Evolutionary conservation across 2,329 filamentous ascomycete genomes (phyloP).

Genomic region (Cyanodermella asteris): DNA sequence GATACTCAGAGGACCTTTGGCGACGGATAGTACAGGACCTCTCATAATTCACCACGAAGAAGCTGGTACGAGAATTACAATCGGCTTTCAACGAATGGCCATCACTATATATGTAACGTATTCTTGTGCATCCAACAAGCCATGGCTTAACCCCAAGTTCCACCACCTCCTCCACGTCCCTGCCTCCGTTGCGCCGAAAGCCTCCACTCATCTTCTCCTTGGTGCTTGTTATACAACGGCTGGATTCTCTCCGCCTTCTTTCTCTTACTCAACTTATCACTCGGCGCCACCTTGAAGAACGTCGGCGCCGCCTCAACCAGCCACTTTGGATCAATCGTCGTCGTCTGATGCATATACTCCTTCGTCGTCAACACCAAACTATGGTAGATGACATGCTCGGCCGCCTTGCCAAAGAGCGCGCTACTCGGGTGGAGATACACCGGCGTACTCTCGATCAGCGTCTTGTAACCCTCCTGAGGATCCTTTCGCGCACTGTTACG

Average conservation of each 20-base stretch:
- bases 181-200: constrained; percentile 69
- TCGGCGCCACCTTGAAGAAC: constrained; percentile 92
- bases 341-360: constrained; percentile 95
- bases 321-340: constrained; percentile 80
- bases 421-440: constrained; percentile 88
- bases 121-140: not conserved
- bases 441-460: constrained; percentile 79
- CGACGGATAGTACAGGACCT: no score
- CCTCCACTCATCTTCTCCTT: constrained; percentile 85
- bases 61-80: not conserved
- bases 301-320: constrained; percentile 92
- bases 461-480: constrained; percentile 92
- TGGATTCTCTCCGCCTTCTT: constrained; percentile 90
- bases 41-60: no score
- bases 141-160: constrained; percentile 59
- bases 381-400: constrained; percentile 92
- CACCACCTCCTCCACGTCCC: constrained; percentile 67
- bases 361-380: constrained; percentile 35
- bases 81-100: not conserved
- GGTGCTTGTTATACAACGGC: constrained; percentile 83
- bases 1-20: no score
- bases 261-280: constrained; percentile 67
- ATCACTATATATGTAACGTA: not conserved
- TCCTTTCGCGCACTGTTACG: constrained; percentile 87
- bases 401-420: constrained; percentile 82